Percentiles rank a stretch among this genome's conserved stretches.
These are phyloP conservation scores for Passalora sequoiae DNA, from an alignment of 2,329 filamentous ascomycete species.

Conservation along the genomic window DNA sequence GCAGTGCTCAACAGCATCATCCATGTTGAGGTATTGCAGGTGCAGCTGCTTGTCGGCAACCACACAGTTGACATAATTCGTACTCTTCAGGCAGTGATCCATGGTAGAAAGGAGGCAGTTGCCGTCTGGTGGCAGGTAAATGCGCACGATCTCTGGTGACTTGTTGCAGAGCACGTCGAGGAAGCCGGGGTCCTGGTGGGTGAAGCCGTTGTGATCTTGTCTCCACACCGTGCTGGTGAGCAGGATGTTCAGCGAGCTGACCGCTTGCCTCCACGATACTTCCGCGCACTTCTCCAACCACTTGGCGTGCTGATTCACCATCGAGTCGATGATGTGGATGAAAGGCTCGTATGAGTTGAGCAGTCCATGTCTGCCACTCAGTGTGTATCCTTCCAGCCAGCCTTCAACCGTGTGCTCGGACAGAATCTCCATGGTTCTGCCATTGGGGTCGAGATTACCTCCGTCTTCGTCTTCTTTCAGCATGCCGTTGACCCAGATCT, in stretches of 20 bases:
- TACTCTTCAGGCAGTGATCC: constrained; percentile 67
- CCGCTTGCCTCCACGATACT: constrained; percentile 68
- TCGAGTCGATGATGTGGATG: constrained; percentile 76
- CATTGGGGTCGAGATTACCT: constrained; percentile 63
- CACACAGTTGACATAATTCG: constrained; percentile 76
- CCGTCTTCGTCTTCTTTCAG: constrained; percentile 71
- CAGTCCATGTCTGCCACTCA: constrained; percentile 69
- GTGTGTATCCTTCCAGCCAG: constrained; percentile 73
- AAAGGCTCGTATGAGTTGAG: constrained; percentile 80
- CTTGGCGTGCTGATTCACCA: constrained; percentile 83
- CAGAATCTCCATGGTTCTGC: constrained; percentile 79
- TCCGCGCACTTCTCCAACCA: constrained; percentile 80
- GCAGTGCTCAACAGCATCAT: constrained; percentile 68
- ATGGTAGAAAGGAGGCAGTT: constrained; percentile 72
- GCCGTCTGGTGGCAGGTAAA: constrained; percentile 74
- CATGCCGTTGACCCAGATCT: constrained; percentile 74
- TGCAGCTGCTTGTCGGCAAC: constrained; percentile 77
- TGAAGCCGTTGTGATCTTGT: constrained; percentile 81
- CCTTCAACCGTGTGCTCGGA: constrained; percentile 75
- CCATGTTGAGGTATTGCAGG: constrained; percentile 69
- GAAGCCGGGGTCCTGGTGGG: constrained; percentile 75
- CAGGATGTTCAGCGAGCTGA: constrained; percentile 73
- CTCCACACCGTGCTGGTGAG: constrained; percentile 75
- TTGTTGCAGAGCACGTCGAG: constrained; percentile 76
- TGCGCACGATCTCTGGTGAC: constrained; percentile 71